Base-by-base conservation (phyloP, 371 early-diverging fungal genomes). In the Mucor racemosus region DNA sequence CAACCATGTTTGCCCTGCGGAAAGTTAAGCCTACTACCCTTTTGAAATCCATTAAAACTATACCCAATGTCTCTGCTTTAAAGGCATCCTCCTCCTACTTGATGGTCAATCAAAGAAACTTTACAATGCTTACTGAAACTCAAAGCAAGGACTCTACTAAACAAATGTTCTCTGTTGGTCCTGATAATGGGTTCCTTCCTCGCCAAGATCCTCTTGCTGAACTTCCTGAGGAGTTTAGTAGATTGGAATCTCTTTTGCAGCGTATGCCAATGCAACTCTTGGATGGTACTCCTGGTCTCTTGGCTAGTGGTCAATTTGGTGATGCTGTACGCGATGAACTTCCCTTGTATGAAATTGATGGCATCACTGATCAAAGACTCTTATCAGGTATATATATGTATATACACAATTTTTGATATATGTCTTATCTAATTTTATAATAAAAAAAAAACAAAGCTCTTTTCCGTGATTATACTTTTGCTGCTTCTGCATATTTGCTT, bases 391-490 rank as follows among this genome's bases (percentile, higher is more conserved):
- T 65, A 65, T 33, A 17, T 8, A 35, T 57, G 17, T n/a, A 57
- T 5, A 19, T 41, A 33, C 21, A 46, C 13, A 59, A 54, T 31
- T 15, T 54, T 19, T 54, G 31, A 33, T 19, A 17, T 19, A 8
- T 26, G 0, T 4, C 7, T 26, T 26, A 54, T 54, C 33, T 26
- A 54, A 54, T 53, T 26, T 26, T 3, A 26, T 26, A 26, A 26
- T 26, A 26, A 53, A 53, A 26, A 53, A 26, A 31, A 26, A 54
- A 26, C 33, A 38, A 64, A 76, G 95, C 94, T 5, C 79, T 95
- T 33, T 95, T 90, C 84, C 84, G 95, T 56, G 95, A 95, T 79
- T 93, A 92, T 69, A 91, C 94, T 5, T 93, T 94, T 70, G 83
- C 91, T 55, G 93, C 95, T 4, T 58, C 92, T 14, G 92, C 95